These are phyloP conservation scores for Glycyrrhiza uralensis DNA, from an alignment of 306 rosid species.

Conservation along the genomic window DNA sequence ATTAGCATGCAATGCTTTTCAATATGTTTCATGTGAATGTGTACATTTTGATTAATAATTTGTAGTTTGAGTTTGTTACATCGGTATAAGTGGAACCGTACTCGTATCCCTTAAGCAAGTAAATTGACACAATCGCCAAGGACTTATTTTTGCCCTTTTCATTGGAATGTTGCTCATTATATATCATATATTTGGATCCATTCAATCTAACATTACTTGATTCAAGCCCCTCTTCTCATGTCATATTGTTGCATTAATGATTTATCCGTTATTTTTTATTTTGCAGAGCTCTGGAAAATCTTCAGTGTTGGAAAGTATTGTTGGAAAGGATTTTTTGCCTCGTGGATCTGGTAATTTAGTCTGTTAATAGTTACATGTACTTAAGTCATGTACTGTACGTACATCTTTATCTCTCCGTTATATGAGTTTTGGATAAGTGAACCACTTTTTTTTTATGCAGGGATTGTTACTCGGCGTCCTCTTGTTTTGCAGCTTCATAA, in stretches of 20 bases:
- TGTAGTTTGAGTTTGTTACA: too few species aligned
- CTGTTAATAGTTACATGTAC: background rate
- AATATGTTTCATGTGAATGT: too few species aligned
- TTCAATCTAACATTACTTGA: too few species aligned
- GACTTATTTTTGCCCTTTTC: too few species aligned
- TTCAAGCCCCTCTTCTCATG: too few species aligned
- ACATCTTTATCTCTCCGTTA: background rate
- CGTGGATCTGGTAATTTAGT: constrained; percentile 89
- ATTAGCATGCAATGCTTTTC: background rate
- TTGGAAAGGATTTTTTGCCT: constrained; percentile 96
- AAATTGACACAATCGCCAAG: too few species aligned
- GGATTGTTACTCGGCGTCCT: constrained; percentile 91
- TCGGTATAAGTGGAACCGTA: too few species aligned
- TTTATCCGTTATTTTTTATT: background rate
- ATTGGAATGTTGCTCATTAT: too few species aligned
- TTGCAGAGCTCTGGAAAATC: constrained; percentile 95
- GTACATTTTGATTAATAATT: too few species aligned
- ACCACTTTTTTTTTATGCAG: constrained; percentile 39
- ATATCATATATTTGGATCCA: too few species aligned
- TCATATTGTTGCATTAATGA: too few species aligned
- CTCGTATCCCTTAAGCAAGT: too few species aligned
- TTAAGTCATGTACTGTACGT: background rate
- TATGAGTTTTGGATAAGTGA: background rate
- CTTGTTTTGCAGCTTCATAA: constrained; percentile 89
- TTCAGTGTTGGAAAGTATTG: constrained; percentile 94